Base-by-base conservation (phyloP, 768 basidiomycete genomes). In the Calocybe gangraenosa region DNA sequence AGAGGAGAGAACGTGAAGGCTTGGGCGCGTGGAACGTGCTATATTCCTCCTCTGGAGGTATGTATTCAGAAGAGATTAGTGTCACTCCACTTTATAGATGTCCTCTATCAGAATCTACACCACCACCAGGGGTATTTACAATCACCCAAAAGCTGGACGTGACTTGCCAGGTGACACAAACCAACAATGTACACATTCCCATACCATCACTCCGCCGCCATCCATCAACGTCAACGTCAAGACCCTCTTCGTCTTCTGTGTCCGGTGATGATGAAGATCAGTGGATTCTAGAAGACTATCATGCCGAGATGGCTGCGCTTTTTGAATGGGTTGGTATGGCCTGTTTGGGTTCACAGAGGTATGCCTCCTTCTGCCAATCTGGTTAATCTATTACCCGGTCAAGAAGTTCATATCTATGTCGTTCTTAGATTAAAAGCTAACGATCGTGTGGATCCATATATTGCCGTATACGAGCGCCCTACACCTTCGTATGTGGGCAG, bases 281-380 rank as follows among this genome's bases (percentile, higher is more conserved):
- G 2, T 73, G 74, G 18, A 61, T 49, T n/a, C 22, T 54, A 7
- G 78, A 81, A 35, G 78, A 81, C 45, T 79, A 79, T 72, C 59
- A 73, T 6, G 64, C 66, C 8, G 65, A 67, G 7, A 61, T 76
- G 34, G 57, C 62, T 7, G 62, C 56, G 2, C 61, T 86, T 13
- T 82, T 84, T 41, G 87, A 88, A 58, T 89, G 87, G 87, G 69
- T 79, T 7, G 87, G 85, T 6, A 75, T 88, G 78, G 82, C 78
- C 2, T 70, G 69, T 46, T 56, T 88, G 3, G 83, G 79, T 11
- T 69, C 87, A 1, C 82, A 84, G 57, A 70, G 87, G 87, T 82
- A 48, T 5, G 58, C 48, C 20, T 33, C n/a, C n/a, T n/a, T n/a
- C n/a, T n/a, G n/a, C n/a, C n/a, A n/a, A n/a, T n/a, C n/a, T n/a